Conservation (phyloP, 169 alveolate genomes). For the Neospora caninum region DNA sequence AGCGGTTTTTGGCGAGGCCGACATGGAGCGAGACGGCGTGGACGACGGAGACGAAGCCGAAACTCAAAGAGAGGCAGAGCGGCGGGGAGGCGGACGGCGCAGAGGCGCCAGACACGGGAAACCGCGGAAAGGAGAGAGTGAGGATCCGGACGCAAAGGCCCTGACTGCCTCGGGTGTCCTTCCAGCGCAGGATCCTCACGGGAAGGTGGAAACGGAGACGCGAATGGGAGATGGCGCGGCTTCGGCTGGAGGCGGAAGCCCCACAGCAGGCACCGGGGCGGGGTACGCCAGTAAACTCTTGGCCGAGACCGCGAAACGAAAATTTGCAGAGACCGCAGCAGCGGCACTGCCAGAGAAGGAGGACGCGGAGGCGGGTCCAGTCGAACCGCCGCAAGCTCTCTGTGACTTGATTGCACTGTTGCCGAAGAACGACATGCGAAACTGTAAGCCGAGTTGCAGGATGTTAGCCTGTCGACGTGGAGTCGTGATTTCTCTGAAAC, state of each 20-base stretch:
- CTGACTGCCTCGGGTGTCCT: neutral
- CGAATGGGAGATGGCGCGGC: neutral
- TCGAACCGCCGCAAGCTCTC: conserved; percentile 30
- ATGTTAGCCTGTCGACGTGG: too few species aligned
- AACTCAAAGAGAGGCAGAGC: neutral
- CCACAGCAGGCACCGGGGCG: neutral
- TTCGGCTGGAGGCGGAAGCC: neutral
- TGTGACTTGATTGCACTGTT: conserved; percentile 50
- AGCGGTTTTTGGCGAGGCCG: neutral
- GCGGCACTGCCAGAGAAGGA: neutral
- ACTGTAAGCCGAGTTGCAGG: too few species aligned
- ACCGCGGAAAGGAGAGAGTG: neutral
- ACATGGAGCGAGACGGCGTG: neutral
- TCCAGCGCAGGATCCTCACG: neutral
- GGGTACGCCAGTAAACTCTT: neutral
- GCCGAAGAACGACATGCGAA: conserved; percentile 43
- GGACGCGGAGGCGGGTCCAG: conserved; percentile 26
- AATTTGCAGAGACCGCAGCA: neutral
- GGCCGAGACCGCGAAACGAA: neutral
- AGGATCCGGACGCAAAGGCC: neutral
- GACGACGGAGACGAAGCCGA: conserved; percentile 19
- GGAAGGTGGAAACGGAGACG: neutral
- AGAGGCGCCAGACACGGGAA: neutral
- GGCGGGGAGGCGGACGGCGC: neutral
- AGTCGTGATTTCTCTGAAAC: too few species aligned